Conservation (phyloP, 2,329 filamentous ascomycete species). For the Macrophomina pseudophaseolina region DNA sequence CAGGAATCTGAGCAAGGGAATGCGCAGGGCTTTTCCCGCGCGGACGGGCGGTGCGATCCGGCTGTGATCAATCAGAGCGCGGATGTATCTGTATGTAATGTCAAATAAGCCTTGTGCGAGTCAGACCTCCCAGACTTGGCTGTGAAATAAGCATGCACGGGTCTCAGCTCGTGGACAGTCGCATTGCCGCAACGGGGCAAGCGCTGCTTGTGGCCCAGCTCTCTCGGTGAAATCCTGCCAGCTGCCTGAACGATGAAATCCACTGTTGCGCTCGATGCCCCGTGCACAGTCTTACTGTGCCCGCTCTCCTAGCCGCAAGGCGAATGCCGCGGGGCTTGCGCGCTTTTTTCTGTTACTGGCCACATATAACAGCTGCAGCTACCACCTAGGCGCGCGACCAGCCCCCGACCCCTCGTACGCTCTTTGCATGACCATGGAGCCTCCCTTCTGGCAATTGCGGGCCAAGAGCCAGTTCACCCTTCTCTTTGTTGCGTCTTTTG, state of each 20-base stretch:
- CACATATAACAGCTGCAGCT: background rate
- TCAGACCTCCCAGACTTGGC: background rate
- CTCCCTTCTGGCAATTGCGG: background rate
- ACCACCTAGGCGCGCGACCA: background rate
- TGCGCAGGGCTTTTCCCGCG: background rate
- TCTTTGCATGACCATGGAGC: background rate
- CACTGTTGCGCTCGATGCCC: background rate
- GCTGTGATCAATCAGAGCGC: background rate
- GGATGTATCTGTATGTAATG: too few species aligned
- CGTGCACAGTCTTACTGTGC: background rate
- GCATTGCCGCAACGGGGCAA: background rate
- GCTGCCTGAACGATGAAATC: background rate
- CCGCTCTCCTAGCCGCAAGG: background rate
- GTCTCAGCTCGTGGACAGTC: conserved; percentile 2
- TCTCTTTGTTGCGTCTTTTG: conserved; percentile 40
- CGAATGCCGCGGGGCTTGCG: background rate
- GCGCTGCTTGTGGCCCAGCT: background rate
- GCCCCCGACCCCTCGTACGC: background rate
- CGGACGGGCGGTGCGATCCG: background rate
- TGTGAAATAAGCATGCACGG: background rate
- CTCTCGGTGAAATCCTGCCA: background rate
- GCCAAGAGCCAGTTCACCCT: conserved; percentile 35
- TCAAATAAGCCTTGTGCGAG: too few species aligned
- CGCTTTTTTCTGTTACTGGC: background rate
- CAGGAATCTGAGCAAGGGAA: conserved; percentile 14